Evolutionary conservation across 2,329 filamentous ascomycete genomes (phyloP).

Genomic region (Calycina marina): DNA sequence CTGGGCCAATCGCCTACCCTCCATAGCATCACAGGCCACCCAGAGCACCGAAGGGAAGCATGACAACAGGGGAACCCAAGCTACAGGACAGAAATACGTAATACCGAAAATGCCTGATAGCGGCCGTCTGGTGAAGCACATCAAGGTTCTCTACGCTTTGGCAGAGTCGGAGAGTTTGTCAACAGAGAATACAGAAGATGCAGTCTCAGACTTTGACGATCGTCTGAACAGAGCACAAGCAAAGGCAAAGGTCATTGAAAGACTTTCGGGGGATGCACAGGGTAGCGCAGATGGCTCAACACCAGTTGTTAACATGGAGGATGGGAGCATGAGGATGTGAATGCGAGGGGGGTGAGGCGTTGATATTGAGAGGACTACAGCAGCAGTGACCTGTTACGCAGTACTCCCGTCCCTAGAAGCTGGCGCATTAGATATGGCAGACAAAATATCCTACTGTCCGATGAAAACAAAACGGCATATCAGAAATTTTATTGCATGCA

Average conservation of each 20-base stretch:
- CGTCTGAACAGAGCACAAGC: conserved; percentile 68
- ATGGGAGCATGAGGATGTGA: conserved; percentile 23
- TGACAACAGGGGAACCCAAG: neutral
- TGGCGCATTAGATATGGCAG: too few relatives aligned
- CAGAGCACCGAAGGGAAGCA: neutral
- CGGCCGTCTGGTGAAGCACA: conserved; percentile 59
- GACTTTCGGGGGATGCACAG: conserved; percentile 37
- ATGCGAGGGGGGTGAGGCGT: neutral
- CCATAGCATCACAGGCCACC: conserved; percentile 2
- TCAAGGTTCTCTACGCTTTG: conserved; percentile 59
- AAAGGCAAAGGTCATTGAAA: conserved; percentile 75
- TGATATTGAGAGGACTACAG: too few relatives aligned
- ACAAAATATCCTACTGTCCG: too few relatives aligned
- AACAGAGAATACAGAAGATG: conserved; percentile 74
- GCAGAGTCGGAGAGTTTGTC: conserved; percentile 66
- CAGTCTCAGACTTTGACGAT: conserved; percentile 84
- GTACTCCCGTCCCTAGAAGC: too few relatives aligned
- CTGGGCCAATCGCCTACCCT: conserved; percentile 62
- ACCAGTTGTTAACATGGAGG: conserved; percentile 31
- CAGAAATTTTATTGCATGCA: too few relatives aligned
- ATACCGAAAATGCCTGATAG: conserved; percentile 38
- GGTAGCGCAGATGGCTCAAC: conserved; percentile 3
- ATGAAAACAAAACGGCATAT: too few relatives aligned
- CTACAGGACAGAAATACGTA: conserved; percentile 1
- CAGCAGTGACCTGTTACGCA: too few relatives aligned